Evolutionary conservation across 225 moss, liverwort and hornwort genomes (phyloP), one percentile per base, ranked within the genome.

Genomic region (Anthoceros angustus): DNA sequence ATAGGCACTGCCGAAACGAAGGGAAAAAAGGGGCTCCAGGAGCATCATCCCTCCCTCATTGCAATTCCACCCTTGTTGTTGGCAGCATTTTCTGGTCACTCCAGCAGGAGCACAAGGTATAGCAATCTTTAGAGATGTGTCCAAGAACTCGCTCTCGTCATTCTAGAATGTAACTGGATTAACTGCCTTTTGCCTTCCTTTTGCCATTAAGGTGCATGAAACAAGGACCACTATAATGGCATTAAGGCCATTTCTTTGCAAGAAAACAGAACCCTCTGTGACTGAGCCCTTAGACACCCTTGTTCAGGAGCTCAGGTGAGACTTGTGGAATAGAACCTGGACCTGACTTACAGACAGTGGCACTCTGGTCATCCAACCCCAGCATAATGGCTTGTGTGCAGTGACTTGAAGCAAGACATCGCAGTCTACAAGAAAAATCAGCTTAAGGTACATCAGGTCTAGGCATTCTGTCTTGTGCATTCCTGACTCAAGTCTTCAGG

Each of bases 11-110:
- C 3, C 20, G 21, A 32, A 42, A 43, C 15, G 25, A 16, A 32
- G 46, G 20, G 38, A 40, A 26, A 40, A 41, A 25, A 5, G 46
- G 61, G 10, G 10, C 25, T 62, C 63, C 21, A 42, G 62, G 49
- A 24, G 61, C 49, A 43, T 62, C 61, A 11, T 39, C 23, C 10
- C 62, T 64, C 40, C 68, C 76, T 12, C 67, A 72, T 48, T 72
- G 76, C 68, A 64, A 72, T 62, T 60, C 72, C 0, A 18, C 42
- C 14, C 68, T 25, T 26, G 41, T 72, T 41, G 72, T 76, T 65
- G 71, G 65, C 12, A 72, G 69, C 70, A 43, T 77, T 20, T 70
- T 72, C 45, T 77, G 76, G 76, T 62, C 72, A n/a, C 69, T 77
- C 12, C 66, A 70, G 63, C 72, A 77, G 24, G 70, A 61, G n/a